Evolutionary conservation across 179 eudicot genomes (phyloP).

Genomic region (Beta macrorhiza): DNA sequence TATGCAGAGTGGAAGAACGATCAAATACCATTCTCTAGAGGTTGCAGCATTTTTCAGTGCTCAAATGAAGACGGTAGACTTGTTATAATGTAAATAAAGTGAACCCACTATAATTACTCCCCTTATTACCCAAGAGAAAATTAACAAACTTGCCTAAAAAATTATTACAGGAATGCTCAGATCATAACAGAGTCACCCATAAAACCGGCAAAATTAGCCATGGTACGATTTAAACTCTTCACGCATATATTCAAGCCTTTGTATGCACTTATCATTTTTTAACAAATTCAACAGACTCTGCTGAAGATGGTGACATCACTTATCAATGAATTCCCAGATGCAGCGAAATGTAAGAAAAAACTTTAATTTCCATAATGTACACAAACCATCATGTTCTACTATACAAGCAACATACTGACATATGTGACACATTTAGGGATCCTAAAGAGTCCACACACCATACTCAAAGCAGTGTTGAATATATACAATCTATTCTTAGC

Average conservation of each 20-base stretch:
- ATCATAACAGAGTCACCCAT: conserved; percentile 73
- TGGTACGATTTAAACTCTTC: conserved; percentile 44
- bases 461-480: conserved; percentile 37
- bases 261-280: background rate
- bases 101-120: background rate
- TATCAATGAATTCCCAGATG: conserved; percentile 66
- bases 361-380: background rate
- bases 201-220: conserved; percentile 66
- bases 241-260: background rate
- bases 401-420: background rate
- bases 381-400: background rate
- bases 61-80: conserved; percentile 44
- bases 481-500: conserved; percentile 38
- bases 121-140: background rate
- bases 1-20: conserved; percentile 74
- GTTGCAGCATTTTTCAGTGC: conserved; percentile 60
- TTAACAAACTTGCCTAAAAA: background rate
- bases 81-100: conserved; percentile 50
- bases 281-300: conserved; percentile 40
- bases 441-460: conserved; percentile 51
- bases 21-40: conserved; percentile 74
- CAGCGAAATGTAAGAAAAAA: conserved; percentile 56
- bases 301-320: conserved; percentile 53
- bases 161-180: conserved; percentile 55
- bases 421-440: conserved; percentile 48